Evolutionary conservation across 148 eudicot genomes (phyloP).

Genomic region (Dysphania ambrosioides): DNA sequence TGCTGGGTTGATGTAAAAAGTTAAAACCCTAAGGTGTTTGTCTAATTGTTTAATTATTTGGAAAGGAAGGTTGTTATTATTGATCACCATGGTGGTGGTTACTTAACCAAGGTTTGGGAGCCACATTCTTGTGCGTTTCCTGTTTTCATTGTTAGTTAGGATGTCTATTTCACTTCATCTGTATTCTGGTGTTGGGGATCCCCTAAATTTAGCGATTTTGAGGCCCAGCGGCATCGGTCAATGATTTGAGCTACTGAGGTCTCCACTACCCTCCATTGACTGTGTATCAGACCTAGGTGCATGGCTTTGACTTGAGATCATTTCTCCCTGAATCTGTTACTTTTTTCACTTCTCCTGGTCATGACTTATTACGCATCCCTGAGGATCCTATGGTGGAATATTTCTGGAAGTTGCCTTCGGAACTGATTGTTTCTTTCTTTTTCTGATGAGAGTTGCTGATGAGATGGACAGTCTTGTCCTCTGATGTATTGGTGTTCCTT

Average conservation of each 20-base stretch:
- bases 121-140: slow-evolving; percentile 54
- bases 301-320: slow-evolving; percentile 56
- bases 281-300: slow-evolving; percentile 88
- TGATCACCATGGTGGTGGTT: slow-evolving; percentile 61
- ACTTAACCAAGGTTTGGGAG: slow-evolving; percentile 43
- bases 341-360: slow-evolving; percentile 70
- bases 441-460: slow-evolving; percentile 83
- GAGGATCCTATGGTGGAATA: neutral
- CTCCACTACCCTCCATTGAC: slow-evolving; percentile 98
- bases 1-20: no score
- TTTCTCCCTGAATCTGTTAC: slow-evolving; percentile 73
- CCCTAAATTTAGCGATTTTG: slow-evolving; percentile 94
- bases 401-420: no score
- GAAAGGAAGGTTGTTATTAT: slow-evolving; percentile 23
- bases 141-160: slow-evolving; percentile 70
- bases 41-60: no score
- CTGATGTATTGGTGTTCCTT: slow-evolving; percentile 70
- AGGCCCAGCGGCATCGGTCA: slow-evolving; percentile 92
- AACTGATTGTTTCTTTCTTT: slow-evolving; percentile 18
- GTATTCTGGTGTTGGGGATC: slow-evolving; percentile 75
- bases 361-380: slow-evolving; percentile 32
- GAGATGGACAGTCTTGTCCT: slow-evolving; percentile 89
- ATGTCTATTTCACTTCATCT: slow-evolving; percentile 70
- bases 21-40: no score
- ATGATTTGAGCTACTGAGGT: slow-evolving; percentile 87